These are phyloP conservation scores for Lachnellula occidentalis DNA, from an alignment of 2,329 filamentous ascomycete genomes.

Conservation along the genomic window DNA sequence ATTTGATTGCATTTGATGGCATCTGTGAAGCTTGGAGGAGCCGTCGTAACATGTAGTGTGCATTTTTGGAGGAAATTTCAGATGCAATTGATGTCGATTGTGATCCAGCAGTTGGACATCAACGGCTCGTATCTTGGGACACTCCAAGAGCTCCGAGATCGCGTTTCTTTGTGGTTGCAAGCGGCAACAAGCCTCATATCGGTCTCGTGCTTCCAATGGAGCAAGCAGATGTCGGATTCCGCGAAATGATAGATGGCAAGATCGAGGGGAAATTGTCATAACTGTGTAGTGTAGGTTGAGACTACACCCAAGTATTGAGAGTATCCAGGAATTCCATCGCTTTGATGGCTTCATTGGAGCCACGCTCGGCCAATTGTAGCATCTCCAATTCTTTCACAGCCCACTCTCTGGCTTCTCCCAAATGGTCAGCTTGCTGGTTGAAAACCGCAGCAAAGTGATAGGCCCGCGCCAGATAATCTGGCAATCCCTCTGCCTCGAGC, in stretches of 20 bases:
- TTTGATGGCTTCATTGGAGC: slow-evolving; percentile 13
- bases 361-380: slow-evolving; percentile 18
- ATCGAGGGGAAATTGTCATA: slow-evolving; percentile 20
- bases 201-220: slow-evolving; percentile 15
- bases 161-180: slow-evolving; percentile 17
- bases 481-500: slow-evolving; percentile 22
- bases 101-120: slow-evolving; percentile 17
- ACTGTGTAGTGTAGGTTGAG: background rate
- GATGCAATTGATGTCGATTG: slow-evolving; percentile 14
- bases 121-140: slow-evolving; percentile 18
- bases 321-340: background rate
- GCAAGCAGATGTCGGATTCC: slow-evolving; percentile 15
- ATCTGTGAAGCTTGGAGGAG: slow-evolving; percentile 16
- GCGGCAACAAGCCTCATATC: slow-evolving; percentile 19
- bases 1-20: slow-evolving; percentile 20
- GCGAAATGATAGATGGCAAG: slow-evolving; percentile 14
- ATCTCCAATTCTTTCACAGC: slow-evolving; percentile 20
- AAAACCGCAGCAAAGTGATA: slow-evolving; percentile 24
- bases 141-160: slow-evolving; percentile 15
- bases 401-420: slow-evolving; percentile 19
- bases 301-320: background rate
- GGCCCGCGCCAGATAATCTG: slow-evolving; percentile 23
- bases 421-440: slow-evolving; percentile 11
- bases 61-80: slow-evolving; percentile 14
- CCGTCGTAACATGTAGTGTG: slow-evolving; percentile 18